phyloP scores from a whole-genome alignment of 345 rosid species.

The Zanthoxylum bungeanum region DNA sequence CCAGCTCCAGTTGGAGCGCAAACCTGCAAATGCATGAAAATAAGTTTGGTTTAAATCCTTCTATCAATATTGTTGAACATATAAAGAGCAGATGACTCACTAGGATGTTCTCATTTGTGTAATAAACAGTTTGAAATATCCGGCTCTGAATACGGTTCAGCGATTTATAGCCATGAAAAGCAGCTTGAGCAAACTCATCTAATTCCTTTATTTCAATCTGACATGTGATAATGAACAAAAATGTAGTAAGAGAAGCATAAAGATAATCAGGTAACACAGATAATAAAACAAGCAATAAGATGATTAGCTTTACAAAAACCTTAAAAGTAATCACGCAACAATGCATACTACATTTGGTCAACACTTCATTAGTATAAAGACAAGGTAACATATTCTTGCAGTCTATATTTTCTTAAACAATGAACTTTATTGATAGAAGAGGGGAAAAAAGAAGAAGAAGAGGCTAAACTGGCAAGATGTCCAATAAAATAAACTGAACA shows the following conservation, averaged over 20 bases:
- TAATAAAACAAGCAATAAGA: not conserved
- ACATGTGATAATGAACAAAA: slow-evolving; percentile 16
- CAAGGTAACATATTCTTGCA: not conserved
- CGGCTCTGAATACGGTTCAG: slow-evolving; percentile 92
- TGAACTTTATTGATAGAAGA: too few species aligned
- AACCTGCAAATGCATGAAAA: slow-evolving; percentile 57
- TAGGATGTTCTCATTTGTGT: slow-evolving; percentile 90
- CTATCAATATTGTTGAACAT: slow-evolving; percentile 3
- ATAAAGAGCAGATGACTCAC: slow-evolving; percentile 41
- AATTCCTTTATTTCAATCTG: slow-evolving; percentile 93
- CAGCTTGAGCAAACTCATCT: slow-evolving; percentile 95
- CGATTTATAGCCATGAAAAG: slow-evolving; percentile 89
- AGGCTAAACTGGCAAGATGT: too few species aligned
- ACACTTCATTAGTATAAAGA: not conserved
- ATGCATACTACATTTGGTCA: not conserved
- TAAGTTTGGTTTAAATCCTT: slow-evolving; percentile 18
- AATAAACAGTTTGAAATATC: slow-evolving; percentile 86
- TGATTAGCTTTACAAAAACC: slow-evolving; percentile 3
- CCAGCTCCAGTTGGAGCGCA: slow-evolving; percentile 99
- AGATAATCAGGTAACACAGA: slow-evolving; percentile 12
- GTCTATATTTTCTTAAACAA: too few species aligned
- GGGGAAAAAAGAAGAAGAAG: too few species aligned
- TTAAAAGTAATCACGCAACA: not conserved
- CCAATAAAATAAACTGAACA: too few species aligned
- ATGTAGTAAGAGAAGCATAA: slow-evolving; percentile 14